These are phyloP conservation scores for Brassica cretica DNA, from an alignment of 345 rosid species.

Conservation along the genomic window DNA sequence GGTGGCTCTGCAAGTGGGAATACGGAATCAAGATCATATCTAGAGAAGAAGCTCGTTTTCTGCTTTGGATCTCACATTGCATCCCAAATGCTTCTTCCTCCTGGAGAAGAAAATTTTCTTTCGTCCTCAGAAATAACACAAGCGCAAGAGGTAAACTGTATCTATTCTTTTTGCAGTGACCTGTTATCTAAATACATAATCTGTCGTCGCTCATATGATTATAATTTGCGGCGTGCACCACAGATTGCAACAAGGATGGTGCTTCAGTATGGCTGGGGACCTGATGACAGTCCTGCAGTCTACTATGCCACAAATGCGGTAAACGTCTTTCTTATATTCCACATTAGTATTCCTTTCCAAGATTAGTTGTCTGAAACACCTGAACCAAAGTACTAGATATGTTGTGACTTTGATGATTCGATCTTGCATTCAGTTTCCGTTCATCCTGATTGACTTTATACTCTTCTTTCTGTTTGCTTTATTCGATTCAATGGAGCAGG, in stretches of 20 bases:
- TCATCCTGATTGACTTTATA: constrained; percentile 1
- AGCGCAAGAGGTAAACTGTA: constrained; percentile 73
- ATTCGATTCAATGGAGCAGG: constrained; percentile 44
- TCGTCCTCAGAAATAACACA: constrained; percentile 75
- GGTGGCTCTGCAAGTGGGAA: constrained; percentile 69
- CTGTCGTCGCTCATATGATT: constrained; percentile 7
- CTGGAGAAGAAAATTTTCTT: constrained; percentile 81
- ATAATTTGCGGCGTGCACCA: constrained; percentile 35
- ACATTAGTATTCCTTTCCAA: constrained; percentile 12
- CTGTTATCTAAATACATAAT: neutral
- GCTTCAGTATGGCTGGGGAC: constrained; percentile 97
- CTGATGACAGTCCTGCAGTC: constrained; percentile 88
- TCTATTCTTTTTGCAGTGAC: constrained; percentile 21
- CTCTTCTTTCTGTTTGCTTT: constrained; percentile 9
- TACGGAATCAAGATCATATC: constrained; percentile 86
- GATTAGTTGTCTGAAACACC: constrained; percentile 8
- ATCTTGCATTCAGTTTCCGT: constrained; percentile 12
- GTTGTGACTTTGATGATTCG: neutral
- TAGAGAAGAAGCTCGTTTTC: constrained; percentile 93
- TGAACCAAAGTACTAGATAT: constrained; percentile 13
- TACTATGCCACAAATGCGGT: constrained; percentile 79
- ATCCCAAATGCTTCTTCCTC: constrained; percentile 82
- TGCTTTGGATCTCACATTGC: constrained; percentile 90
- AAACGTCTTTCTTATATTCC: constrained; percentile 33
- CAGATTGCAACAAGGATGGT: constrained; percentile 97